Evolutionary conservation across 23 red algal species (phyloP).

Genomic region (Gracilariopsis chorda): DNA sequence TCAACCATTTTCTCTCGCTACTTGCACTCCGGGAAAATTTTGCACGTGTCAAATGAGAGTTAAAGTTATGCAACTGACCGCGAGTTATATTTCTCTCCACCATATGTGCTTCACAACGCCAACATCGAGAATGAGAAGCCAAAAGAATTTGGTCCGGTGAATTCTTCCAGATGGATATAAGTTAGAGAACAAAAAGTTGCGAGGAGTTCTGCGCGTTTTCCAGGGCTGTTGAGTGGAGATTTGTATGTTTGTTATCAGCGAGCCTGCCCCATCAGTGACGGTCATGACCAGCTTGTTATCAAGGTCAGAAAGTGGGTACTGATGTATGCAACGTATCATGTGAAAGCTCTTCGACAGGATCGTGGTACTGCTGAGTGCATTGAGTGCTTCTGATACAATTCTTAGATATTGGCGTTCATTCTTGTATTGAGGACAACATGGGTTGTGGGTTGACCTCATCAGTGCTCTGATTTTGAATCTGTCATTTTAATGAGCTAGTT

Average conservation of each 20-base stretch:
- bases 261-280: neutral
- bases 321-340: neutral
- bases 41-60: constrained; percentile 21
- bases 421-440: neutral
- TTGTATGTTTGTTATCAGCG: neutral
- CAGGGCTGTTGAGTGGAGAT: neutral
- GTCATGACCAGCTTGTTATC: neutral
- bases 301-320: neutral
- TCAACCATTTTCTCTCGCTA: neutral
- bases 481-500: neutral
- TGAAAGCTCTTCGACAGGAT: neutral
- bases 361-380: neutral
- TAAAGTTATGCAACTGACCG: constrained; percentile 17
- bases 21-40: neutral
- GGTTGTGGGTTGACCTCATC: neutral
- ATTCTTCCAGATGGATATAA: constrained; percentile 4
- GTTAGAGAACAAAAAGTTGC: neutral
- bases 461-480: neutral
- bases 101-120: neutral
- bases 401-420: constrained; percentile 5
- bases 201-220: neutral
- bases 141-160: neutral
- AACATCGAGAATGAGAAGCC: constrained; percentile 28
- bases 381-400: constrained; percentile 19
- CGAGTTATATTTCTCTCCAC: neutral